phyloP scores from a whole-genome alignment of 2,329 filamentous ascomycete species.

The Pseudodiploospora longispora region DNA sequence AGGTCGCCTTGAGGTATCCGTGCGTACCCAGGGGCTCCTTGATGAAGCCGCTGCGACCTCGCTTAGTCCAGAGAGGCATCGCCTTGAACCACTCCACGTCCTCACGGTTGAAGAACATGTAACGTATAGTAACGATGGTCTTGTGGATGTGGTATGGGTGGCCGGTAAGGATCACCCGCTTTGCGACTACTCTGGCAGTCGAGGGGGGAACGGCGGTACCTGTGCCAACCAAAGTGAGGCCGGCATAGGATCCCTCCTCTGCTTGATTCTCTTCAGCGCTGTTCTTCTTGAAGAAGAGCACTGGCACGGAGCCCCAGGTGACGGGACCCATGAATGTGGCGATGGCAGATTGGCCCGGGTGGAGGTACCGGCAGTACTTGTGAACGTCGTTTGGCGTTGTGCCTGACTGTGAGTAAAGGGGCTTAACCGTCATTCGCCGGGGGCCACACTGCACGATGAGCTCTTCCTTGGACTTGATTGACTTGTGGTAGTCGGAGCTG shows the following conservation, averaged over 20 bases:
- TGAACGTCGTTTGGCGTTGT: constrained; percentile 94
- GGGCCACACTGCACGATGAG: constrained; percentile 87
- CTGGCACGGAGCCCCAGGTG: constrained; percentile 86
- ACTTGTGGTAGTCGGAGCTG: constrained; percentile 63
- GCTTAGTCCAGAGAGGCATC: constrained; percentile 84
- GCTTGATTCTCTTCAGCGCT: constrained; percentile 35
- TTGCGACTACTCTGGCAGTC: constrained; percentile 76
- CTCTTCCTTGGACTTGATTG: constrained; percentile 87
- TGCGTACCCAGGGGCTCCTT: constrained; percentile 94
- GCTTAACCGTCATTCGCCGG: constrained; percentile 78
- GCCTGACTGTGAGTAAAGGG: constrained; percentile 81
- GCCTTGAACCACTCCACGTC: constrained; percentile 98
- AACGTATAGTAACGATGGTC: constrained; percentile 89
- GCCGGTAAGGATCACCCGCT: constrained; percentile 86
- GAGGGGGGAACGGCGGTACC: constrained; percentile 77
- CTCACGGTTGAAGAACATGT: constrained; percentile 99
- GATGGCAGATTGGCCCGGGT: constrained; percentile 82
- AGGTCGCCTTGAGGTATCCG: constrained; percentile 99
- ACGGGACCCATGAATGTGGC: constrained; percentile 85
- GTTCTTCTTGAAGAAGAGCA: constrained; percentile 73
- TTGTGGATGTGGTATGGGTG: constrained; percentile 99
- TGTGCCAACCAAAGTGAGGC: constrained; percentile 70
- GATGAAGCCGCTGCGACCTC: constrained; percentile 81
- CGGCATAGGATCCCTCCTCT: constrained; percentile 34
- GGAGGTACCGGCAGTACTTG: constrained; percentile 88